Conservation (phyloP, 768 basidiomycete species). For the Paxillus rubicundulus region DNA sequence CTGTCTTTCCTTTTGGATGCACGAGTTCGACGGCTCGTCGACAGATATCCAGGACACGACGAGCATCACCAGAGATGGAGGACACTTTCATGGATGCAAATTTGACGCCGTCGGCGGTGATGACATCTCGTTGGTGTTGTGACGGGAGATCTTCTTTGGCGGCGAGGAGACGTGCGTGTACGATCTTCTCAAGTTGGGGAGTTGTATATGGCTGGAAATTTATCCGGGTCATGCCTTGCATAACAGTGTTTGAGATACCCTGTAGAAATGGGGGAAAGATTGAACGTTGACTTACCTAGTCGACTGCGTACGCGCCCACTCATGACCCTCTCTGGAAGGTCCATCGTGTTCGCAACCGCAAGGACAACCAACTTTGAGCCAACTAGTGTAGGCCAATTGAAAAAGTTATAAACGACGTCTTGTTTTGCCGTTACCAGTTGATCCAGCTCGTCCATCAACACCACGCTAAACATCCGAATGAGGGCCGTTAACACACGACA, state of each 20-base stretch:
- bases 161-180: slow-evolving; percentile 72
- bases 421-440: slow-evolving; percentile 95
- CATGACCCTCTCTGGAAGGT: slow-evolving; percentile 92
- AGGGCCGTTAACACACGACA: background rate
- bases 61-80: slow-evolving; percentile 87
- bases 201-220: slow-evolving; percentile 90
- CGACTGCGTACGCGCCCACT: slow-evolving; percentile 89
- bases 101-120: slow-evolving; percentile 71
- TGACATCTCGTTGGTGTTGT: slow-evolving; percentile 49
- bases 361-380: slow-evolving; percentile 90
- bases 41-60: slow-evolving; percentile 91
- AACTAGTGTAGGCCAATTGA: slow-evolving; percentile 95
- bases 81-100: slow-evolving; percentile 81
- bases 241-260: background rate
- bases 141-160: slow-evolving; percentile 49
- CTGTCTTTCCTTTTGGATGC: slow-evolving; percentile 47
- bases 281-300: slow-evolving; percentile 54
- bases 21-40: slow-evolving; percentile 87
- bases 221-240: slow-evolving; percentile 80
- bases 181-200: slow-evolving; percentile 77
- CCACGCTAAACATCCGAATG: slow-evolving; percentile 57
- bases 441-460: slow-evolving; percentile 98
- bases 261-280: background rate
- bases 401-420: slow-evolving; percentile 99
- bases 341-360: slow-evolving; percentile 98